phyloP scores from a whole-genome alignment of 1,139 yeast species.

The Suhomyces yuchorum region DNA sequence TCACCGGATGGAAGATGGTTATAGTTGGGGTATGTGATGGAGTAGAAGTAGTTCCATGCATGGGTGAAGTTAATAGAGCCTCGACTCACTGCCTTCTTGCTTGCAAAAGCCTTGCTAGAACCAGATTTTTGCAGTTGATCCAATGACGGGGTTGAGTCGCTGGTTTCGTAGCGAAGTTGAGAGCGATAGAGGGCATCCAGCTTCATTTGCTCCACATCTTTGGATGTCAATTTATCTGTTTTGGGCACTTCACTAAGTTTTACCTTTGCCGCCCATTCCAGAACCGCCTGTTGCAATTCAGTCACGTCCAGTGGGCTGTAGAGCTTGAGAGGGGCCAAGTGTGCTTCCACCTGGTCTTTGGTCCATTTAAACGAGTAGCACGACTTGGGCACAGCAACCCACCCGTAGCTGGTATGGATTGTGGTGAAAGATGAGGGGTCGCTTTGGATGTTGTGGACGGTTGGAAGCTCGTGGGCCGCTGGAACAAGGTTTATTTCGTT shows the following conservation, averaged over 20 bases:
- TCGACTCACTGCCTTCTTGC: neutral
- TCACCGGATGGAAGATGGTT: conserved; percentile 13
- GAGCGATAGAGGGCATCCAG: conserved; percentile 26
- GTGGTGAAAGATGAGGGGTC: conserved; percentile 24
- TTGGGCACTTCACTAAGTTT: conserved; percentile 23
- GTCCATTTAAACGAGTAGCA: conserved; percentile 37
- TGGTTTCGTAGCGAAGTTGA: conserved; percentile 25
- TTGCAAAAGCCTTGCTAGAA: neutral
- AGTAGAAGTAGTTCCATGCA: conserved; percentile 39
- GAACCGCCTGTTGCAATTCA: conserved; percentile 9
- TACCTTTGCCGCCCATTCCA: conserved; percentile 27
- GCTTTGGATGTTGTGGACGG: conserved; percentile 15
- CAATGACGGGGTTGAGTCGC: neutral
- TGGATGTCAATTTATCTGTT: conserved; percentile 22
- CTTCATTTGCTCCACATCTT: conserved; percentile 21
- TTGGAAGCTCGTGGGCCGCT: conserved; percentile 11
- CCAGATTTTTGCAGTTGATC: neutral
- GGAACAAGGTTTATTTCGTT: neutral
- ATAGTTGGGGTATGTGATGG: conserved; percentile 21
- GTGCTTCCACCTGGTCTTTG: conserved; percentile 13
- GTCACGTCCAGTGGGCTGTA: neutral
- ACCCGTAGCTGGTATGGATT: conserved; percentile 31
- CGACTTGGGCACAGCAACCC: conserved; percentile 35
- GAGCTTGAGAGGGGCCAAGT: neutral
- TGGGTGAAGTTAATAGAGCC: conserved; percentile 29